Evolutionary conservation across 2,329 filamentous ascomycete species (phyloP).

Genomic region (Polytolypa hystricis): DNA sequence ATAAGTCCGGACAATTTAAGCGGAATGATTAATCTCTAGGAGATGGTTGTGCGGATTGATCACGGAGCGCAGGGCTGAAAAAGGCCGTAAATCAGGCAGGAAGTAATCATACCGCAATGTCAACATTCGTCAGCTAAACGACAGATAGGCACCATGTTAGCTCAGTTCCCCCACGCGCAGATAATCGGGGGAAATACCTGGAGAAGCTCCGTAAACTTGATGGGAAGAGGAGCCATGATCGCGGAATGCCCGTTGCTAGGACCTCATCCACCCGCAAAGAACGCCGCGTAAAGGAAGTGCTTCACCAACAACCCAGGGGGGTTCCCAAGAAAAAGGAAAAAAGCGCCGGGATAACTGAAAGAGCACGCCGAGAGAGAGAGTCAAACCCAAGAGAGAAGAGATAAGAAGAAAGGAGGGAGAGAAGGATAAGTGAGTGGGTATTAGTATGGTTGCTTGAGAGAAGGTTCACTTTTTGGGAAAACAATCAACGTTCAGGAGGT

Average conservation of each 20-base stretch:
- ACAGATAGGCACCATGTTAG: slow-evolving; percentile 9
- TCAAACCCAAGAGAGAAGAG: slow-evolving; percentile 9
- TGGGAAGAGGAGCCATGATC: slow-evolving; percentile 59
- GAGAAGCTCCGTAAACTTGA: slow-evolving; percentile 86
- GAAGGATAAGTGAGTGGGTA: slow-evolving; percentile 11
- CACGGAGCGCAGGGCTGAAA: background rate
- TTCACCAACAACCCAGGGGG: no score
- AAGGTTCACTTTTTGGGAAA: slow-evolving; percentile 15
- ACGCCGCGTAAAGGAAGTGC: slow-evolving; percentile 26
- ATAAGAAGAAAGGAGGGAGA: slow-evolving; percentile 10
- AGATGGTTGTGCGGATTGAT: slow-evolving; percentile 4
- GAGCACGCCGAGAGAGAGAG: slow-evolving; percentile 5
- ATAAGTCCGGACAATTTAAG: no score
- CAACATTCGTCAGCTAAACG: slow-evolving; percentile 41
- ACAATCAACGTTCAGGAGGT: slow-evolving; percentile 33
- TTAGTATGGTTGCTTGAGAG: slow-evolving; percentile 3
- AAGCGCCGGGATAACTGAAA: slow-evolving; percentile 12
- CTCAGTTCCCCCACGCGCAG: slow-evolving; percentile 5
- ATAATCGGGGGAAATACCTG: slow-evolving; percentile 44
- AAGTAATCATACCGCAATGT: slow-evolving; percentile 42
- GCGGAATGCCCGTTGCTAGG: slow-evolving; percentile 28
- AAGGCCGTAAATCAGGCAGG: no score
- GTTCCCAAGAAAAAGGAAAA: no score
- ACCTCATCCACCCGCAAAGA: slow-evolving; percentile 31
- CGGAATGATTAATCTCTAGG: no score